Evolutionary conservation across 2,329 filamentous ascomycete genomes (phyloP).

Genomic region (Aspergillus ruber): DNA sequence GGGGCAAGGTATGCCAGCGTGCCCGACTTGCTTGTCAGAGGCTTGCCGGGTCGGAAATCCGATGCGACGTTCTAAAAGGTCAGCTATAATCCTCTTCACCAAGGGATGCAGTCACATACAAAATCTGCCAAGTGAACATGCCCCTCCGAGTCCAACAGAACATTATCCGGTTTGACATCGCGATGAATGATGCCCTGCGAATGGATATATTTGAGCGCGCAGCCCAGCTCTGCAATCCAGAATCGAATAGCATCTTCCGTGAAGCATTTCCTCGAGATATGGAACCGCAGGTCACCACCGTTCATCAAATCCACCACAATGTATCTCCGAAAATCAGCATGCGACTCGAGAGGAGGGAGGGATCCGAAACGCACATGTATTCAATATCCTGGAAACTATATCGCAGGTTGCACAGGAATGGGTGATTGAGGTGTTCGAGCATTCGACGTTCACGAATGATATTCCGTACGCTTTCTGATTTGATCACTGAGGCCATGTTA

Average conservation of each 20-base stretch:
- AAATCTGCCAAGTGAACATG: constrained; percentile 98
- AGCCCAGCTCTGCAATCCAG: constrained; percentile 92
- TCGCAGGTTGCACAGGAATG: constrained; percentile 94
- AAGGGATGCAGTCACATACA: constrained; percentile 49
- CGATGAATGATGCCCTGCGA: constrained; percentile 81
- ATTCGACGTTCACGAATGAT: constrained; percentile 96
- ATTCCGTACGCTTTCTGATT: constrained; percentile 95
- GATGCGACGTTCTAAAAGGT: constrained; percentile 80
- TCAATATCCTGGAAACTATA: constrained; percentile 99
- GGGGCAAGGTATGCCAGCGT: constrained; percentile 93
- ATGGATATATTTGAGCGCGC: constrained; percentile 82
- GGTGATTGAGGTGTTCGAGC: constrained; percentile 96
- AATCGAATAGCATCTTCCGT: constrained; percentile 95
- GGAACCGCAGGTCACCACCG: constrained; percentile 90
- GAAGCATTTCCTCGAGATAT: constrained; percentile 96
- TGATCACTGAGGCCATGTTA: constrained; percentile 62
- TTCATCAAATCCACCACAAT: constrained; percentile 98
- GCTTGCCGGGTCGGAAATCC: constrained; percentile 75
- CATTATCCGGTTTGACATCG: constrained; percentile 89
- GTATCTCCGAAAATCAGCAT: constrained; percentile 50
- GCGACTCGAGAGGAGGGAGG: neutral
- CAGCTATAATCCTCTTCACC: neutral
- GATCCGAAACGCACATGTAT: constrained; percentile 69
- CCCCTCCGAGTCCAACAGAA: constrained; percentile 77
- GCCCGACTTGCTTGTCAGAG: constrained; percentile 89